Percentiles rank a stretch among this genome's conserved stretches.
Evolutionary conservation across 2,329 filamentous ascomycete genomes (phyloP).

Genomic region (Plectosphaerella cucumerina): DNA sequence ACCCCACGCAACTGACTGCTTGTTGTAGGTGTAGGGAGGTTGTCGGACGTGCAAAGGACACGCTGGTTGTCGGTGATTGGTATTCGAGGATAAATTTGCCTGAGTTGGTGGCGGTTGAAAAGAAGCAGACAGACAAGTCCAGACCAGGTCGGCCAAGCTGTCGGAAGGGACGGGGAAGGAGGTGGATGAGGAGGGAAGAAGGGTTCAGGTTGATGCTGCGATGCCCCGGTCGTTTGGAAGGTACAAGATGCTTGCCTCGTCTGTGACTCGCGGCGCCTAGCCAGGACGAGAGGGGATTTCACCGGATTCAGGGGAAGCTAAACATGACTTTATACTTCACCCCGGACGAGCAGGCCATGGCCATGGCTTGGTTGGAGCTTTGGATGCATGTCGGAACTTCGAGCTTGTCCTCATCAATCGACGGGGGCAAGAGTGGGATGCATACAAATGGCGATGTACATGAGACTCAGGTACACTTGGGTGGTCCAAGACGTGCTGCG

Average conservation of each 20-base stretch:
- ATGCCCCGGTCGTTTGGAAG: constrained; percentile 23
- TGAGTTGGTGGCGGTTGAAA: too few relatives aligned
- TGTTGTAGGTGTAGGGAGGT: too few relatives aligned
- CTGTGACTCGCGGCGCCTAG: constrained; percentile 40
- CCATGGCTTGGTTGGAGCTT: background rate
- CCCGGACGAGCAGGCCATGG: constrained; percentile 7
- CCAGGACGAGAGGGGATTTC: constrained; percentile 26
- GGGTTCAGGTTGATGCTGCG: background rate
- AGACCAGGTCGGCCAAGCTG: background rate
- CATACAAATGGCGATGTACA: background rate
- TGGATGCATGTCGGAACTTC: background rate
- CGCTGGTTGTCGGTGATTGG: too few relatives aligned
- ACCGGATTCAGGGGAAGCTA: constrained; percentile 23
- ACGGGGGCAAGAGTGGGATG: background rate
- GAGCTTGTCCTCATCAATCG: background rate
- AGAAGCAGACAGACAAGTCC: background rate
- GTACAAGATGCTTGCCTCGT: constrained; percentile 33
- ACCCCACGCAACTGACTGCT: too few relatives aligned
- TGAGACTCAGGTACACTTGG: too few relatives aligned
- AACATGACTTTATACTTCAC: constrained; percentile 34
- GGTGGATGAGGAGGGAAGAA: background rate
- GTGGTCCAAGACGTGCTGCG: too few relatives aligned
- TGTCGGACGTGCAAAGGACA: too few relatives aligned
- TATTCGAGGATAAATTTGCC: too few relatives aligned
- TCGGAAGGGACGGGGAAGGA: background rate